These are phyloP conservation scores for Asterella californica DNA, from an alignment of 225 moss, liverwort and hornwort genomes.

Conservation along the genomic window DNA sequence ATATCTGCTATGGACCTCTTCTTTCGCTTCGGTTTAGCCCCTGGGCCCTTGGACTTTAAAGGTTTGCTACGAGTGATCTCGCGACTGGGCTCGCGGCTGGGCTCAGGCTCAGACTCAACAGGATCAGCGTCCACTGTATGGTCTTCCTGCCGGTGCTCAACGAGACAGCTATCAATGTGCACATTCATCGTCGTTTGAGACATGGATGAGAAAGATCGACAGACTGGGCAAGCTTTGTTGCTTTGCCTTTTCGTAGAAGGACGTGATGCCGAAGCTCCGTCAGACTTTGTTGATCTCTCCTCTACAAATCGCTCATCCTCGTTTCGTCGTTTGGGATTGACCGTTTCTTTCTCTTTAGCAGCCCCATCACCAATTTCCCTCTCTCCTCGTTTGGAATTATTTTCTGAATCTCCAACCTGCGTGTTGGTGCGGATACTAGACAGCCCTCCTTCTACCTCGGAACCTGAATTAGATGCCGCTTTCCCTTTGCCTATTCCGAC, in stretches of 20 bases:
- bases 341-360: neutral
- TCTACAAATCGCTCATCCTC: constrained; percentile 12
- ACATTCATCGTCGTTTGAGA: constrained; percentile 26
- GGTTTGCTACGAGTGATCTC: neutral
- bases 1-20: constrained; percentile 26
- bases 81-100: neutral
- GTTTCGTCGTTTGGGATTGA: neutral
- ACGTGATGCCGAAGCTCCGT: neutral
- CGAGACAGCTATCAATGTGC: constrained; percentile 24
- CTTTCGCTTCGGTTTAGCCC: constrained; percentile 13
- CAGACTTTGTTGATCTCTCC: neutral
- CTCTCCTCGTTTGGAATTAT: neutral
- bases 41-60: neutral
- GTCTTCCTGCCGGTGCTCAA: constrained; percentile 9
- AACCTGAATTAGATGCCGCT: neutral
- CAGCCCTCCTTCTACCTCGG: neutral
- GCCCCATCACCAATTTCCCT: neutral
- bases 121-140: neutral
- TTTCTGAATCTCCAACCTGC: neutral
- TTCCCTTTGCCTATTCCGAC: neutral
- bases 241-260: constrained; percentile 1
- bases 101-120: neutral
- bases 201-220: constrained; percentile 15
- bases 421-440: neutral
- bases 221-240: constrained; percentile 24